Base-by-base conservation (phyloP, 345 rosid genomes). In the Trapa bicornis region DNA sequence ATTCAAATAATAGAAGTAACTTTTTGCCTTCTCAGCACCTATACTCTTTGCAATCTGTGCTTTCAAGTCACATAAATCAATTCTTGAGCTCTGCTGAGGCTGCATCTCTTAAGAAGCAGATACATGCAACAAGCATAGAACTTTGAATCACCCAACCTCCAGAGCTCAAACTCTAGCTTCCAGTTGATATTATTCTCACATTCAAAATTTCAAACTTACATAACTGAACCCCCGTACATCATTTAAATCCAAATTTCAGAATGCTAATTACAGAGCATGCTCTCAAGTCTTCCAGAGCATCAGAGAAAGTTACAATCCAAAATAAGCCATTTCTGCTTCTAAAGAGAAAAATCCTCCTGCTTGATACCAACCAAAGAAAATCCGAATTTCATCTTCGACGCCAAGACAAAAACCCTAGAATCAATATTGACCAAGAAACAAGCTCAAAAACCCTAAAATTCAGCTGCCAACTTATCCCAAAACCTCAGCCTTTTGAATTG, bases 11-110 rank as follows among this genome's bases (percentile, higher is more conserved):
- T 77, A 78, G 71, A 91, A 91, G 65, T 95, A 95, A 73, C 83
- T 85, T 72, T 81, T 87, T 6, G 88, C 85, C 81, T 86, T 89
- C 68, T 95, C 99, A 73, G 64, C 77, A 54, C 99, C 99, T 77
- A 95, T 77, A 82, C 80, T 91, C 86, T 87, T 95, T 65, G 79
- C 90, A 65, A 95, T 82, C 71, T 78, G 88, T 74, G 79, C 50
- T 83, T 82, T 91, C 72, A 91, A 67, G 75, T 91, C 99, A 76
- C 75, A 83, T 75, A 95, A 81, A 83, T 95, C 89, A 41, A 87
- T 78, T 80, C 99, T 89, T 56, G 84, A 80, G 79, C 87, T 78
- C 79, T 84, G 93, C 74, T 76, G 87, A 47, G 84, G 86, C 77
- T 82, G 95, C 99, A 94, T 94, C 75, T 83, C 84, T 82, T 78